phyloP scores from a whole-genome alignment of 192 early-diverging fungal species.

The Entomortierella beljakovae region DNA sequence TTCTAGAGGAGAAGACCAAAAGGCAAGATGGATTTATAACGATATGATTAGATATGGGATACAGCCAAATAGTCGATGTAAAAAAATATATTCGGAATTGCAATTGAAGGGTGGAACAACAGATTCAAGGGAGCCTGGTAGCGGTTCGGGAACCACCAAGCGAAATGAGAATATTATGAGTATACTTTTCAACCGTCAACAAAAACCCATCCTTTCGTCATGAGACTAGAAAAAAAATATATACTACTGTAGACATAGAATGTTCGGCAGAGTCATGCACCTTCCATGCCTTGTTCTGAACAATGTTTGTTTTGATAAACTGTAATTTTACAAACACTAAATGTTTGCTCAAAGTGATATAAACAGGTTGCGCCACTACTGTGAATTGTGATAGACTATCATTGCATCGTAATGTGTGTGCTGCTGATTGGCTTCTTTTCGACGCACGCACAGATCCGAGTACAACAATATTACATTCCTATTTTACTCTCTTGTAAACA shows the following conservation, averaged over 20 bases:
- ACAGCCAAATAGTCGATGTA: slow-evolving; percentile 21
- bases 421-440: background rate
- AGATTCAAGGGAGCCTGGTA: slow-evolving; percentile 12
- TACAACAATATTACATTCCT: too few relatives aligned
- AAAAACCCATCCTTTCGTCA: slow-evolving; percentile 25
- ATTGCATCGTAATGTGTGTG: slow-evolving; percentile 1
- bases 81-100: slow-evolving; percentile 38
- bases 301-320: too few relatives aligned
- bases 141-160: background rate
- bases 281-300: too few relatives aligned
- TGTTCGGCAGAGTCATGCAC: too few relatives aligned
- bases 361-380: too few relatives aligned
- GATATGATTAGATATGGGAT: slow-evolving; percentile 45
- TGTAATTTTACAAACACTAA: too few relatives aligned
- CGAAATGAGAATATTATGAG: slow-evolving; percentile 11
- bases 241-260: too few relatives aligned
- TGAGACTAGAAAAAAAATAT: too few relatives aligned
- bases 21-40: slow-evolving; percentile 44
- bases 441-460: background rate
- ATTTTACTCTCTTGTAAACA: background rate
- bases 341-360: too few relatives aligned
- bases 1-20: slow-evolving; percentile 30
- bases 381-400: too few relatives aligned
- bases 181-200: slow-evolving; percentile 35
- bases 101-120: slow-evolving; percentile 29